phyloP scores from a whole-genome alignment of 352 stramenopile genomes.

The Pythium catenulatum region DNA sequence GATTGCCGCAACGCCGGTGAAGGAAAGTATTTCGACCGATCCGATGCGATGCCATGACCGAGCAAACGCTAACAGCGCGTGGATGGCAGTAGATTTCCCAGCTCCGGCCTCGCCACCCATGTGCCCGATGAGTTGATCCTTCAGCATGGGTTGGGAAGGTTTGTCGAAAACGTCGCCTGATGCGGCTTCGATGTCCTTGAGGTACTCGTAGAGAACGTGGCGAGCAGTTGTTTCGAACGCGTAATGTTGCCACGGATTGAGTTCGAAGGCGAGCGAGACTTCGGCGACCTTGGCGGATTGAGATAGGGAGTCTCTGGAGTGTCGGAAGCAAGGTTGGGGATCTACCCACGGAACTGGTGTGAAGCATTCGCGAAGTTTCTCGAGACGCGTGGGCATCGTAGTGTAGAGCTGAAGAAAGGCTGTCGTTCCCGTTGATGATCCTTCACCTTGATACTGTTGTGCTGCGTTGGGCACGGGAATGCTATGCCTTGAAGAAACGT shows the following conservation, averaged over 20 bases:
- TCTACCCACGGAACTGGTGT: neutral
- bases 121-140: neutral
- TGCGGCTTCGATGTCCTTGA: neutral
- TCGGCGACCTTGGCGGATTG: neutral
- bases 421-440: neutral
- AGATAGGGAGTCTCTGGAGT: neutral
- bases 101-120: conserved; percentile 5
- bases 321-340: neutral
- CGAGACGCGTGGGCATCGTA: neutral
- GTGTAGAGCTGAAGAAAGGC: neutral
- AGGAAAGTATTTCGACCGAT: neutral
- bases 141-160: neutral
- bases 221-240: neutral
- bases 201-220: conserved; percentile 6
- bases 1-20: neutral
- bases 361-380: neutral
- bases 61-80: neutral
- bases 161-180: neutral
- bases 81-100: neutral
- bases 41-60: neutral
- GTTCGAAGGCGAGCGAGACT: neutral
- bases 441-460: neutral
- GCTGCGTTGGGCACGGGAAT: neutral
- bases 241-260: conserved; percentile 15
- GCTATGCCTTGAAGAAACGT: neutral